Base-by-base conservation (phyloP, 495 filamentous ascomycete genomes). In the Cryomyces minteri region DNA sequence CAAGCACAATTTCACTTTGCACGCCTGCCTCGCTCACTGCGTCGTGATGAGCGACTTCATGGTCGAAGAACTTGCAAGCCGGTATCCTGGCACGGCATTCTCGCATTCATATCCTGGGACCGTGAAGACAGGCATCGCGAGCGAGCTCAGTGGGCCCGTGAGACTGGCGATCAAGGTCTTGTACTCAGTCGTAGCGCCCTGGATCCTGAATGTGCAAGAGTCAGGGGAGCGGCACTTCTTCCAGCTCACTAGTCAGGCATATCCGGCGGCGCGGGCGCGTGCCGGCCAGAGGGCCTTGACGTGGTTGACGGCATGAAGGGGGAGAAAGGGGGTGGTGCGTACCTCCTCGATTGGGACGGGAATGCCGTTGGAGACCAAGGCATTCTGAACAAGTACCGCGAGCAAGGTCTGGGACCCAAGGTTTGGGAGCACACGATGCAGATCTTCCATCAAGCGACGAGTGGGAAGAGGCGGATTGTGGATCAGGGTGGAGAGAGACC, bases 351-450 rank as follows among this genome's bases (percentile, higher is more conserved):
- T 37, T 63, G 56, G 50, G 52, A 62, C 48, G 57, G 60, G 7
- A 56, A 61, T 25, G 33, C 55, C 0, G 44, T 47, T 6, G 60
- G 52, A 0, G 58, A 63, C 8, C 48, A 44, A 29, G 49, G 50
- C 14, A 31, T 59, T 4, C 43, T 66, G 52, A 28, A 42, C 12
- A 48, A 58, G 14, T 59, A 64, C 46, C 52, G 60, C 7, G 45
- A 46, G 4, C 32, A 61, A 39, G 64, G 54, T 7, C 41, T 58
- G 11, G 48, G 43, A 11, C 43, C 51, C 48, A 54, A 47, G 33
- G 51, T 67, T 30, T 64, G 60, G 62, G 55, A 58, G 37, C 63
- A 67, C 54, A 65, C 61, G 14, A 54, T 59, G 55, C 46, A 49
- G 9, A 51, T 56, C 0, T 64, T 65, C 47, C 50, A 57, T 45